Conservation (phyloP, 768 basidiomycete species). For the Leccinum sublutescens region DNA sequence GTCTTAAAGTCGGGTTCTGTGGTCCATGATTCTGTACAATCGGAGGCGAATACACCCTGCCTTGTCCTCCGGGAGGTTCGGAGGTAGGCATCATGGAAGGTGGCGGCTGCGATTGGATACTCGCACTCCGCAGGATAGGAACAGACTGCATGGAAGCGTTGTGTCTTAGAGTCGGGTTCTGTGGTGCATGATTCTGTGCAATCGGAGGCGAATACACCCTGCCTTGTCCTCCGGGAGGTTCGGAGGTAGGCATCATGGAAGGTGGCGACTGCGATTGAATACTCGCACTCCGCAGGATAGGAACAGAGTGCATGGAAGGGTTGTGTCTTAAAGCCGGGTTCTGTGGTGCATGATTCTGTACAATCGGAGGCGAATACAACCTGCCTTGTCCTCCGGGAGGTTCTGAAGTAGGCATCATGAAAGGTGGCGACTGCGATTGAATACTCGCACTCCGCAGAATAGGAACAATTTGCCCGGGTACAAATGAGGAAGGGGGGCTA, state of each 20-base stretch:
- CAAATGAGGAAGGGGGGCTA: conserved; percentile 34
- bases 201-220: conserved; percentile 16
- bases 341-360: conserved; percentile 10
- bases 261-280: conserved; percentile 27
- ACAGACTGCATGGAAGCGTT: conserved; percentile 19
- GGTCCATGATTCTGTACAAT: conserved; percentile 3
- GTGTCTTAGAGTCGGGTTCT: conserved; percentile 16
- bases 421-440: conserved; percentile 26
- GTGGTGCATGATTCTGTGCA: conserved; percentile 8
- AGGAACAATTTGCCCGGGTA: conserved; percentile 37
- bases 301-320: conserved; percentile 20
- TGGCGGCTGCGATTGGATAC: conserved; percentile 28
- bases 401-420: conserved; percentile 20
- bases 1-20: conserved; percentile 16
- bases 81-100: conserved; percentile 23
- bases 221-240: conserved; percentile 19
- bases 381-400: conserved; percentile 19
- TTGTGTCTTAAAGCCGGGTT: conserved; percentile 19
- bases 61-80: conserved; percentile 21
- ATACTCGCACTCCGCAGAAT: conserved; percentile 39
- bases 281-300: conserved; percentile 40
- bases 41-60: conserved; percentile 16
- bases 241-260: conserved; percentile 22
- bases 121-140: conserved; percentile 40
- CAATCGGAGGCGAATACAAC: conserved; percentile 14